Conservation (phyloP, 108 stramenopile species). For the Skeletonema grethae region DNA sequence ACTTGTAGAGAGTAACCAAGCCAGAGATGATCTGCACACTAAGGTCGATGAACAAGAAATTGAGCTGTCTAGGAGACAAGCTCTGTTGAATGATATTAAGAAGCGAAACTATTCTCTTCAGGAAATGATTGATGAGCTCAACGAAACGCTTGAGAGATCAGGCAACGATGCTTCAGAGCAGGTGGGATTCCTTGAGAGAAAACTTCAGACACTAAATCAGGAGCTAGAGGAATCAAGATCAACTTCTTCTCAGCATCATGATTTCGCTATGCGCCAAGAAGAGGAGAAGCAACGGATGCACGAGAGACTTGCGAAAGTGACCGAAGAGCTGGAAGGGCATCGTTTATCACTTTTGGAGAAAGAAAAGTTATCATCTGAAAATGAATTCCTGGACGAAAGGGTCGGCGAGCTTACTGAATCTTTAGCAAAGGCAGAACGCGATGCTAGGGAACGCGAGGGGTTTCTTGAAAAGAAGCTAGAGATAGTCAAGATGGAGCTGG, state of each 20-base stretch:
- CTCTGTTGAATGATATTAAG: not conserved
- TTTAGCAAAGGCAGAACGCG: not conserved
- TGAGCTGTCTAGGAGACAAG: conserved; percentile 4
- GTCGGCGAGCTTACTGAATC: not conserved
- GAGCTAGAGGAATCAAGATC: not conserved
- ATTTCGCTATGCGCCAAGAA: not conserved
- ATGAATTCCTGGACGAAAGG: not conserved
- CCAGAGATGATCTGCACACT: not conserved
- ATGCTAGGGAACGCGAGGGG: not conserved
- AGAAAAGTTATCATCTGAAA: not conserved
- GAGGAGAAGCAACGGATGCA: not conserved
- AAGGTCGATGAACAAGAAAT: not conserved
- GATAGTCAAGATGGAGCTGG: not conserved
- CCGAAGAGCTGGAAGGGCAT: not conserved
- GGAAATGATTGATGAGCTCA: conserved; percentile 6
- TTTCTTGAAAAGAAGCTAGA: conserved; percentile 1
- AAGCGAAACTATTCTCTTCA: conserved; percentile 13
- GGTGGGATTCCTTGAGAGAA: not conserved
- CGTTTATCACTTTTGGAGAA: not conserved
- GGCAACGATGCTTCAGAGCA: conserved; percentile 8
- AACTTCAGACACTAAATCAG: not conserved
- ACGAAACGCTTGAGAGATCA: not conserved
- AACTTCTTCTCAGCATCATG: not conserved
- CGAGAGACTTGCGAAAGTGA: not conserved
- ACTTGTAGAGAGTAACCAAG: conserved; percentile 3